These are phyloP conservation scores for Xylaria flabelliformis DNA, from an alignment of 495 filamentous ascomycete genomes.

Conservation along the genomic window DNA sequence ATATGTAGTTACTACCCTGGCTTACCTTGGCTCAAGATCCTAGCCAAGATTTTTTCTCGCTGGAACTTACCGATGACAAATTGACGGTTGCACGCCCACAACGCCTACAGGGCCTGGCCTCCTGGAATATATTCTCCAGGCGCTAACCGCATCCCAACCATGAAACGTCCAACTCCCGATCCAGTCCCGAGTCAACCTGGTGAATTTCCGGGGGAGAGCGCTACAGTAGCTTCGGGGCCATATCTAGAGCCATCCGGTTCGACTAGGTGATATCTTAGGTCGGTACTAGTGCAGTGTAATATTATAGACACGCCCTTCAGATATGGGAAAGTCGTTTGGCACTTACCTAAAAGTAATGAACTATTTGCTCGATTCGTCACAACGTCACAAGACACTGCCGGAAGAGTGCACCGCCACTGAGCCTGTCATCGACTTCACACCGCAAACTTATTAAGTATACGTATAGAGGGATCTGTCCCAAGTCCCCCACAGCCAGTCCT, in stretches of 20 bases:
- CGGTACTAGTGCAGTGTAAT: neutral
- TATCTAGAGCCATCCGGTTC: constrained; percentile 2
- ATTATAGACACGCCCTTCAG: neutral
- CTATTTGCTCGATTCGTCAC: neutral
- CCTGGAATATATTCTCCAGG: neutral
- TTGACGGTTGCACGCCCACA: neutral
- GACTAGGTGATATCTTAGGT: neutral
- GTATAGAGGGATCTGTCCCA: neutral
- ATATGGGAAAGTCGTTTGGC: neutral
- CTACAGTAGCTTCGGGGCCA: constrained; percentile 4
- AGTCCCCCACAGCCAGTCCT: neutral
- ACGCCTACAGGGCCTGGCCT: neutral
- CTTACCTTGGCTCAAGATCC: neutral
- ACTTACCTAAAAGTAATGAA: neutral
- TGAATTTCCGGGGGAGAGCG: constrained; percentile 10
- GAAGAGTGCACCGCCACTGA: neutral
- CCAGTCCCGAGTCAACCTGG: constrained; percentile 9
- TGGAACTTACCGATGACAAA: constrained; percentile 27
- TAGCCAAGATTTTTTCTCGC: neutral
- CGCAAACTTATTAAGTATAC: neutral
- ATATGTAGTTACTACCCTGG: constrained; percentile 2
- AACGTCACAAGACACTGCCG: neutral
- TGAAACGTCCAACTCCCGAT: constrained; percentile 19
- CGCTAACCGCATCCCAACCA: constrained; percentile 13
- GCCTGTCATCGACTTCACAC: neutral